Evolutionary conservation across 129 eudicot species (phyloP).

Genomic region (Lactuca saligna): DNA sequence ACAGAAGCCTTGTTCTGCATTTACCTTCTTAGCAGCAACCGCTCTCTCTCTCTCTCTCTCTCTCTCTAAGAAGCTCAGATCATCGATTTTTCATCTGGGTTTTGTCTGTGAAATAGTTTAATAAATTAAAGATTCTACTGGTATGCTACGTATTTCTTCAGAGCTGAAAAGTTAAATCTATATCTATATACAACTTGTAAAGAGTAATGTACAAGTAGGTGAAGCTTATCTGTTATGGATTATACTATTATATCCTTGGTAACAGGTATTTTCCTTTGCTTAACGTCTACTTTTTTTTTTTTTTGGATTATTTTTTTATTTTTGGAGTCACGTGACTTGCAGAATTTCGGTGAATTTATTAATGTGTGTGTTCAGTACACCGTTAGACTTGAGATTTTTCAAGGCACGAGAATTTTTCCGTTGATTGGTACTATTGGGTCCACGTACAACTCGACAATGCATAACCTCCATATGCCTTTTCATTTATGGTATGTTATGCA

Average conservation of each 20-base stretch:
- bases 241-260: background rate
- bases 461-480: background rate
- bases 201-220: background rate
- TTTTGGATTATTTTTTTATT: conserved; percentile 2
- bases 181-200: background rate
- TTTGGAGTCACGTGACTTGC: conserved; percentile 34
- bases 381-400: conserved; percentile 32
- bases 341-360: conserved; percentile 35
- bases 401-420: conserved; percentile 34
- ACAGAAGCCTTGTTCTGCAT: conserved; percentile 11
- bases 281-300: conserved; percentile 41
- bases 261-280: conserved; percentile 22
- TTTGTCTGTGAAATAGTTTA: conserved; percentile 10
- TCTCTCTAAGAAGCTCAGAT: conserved; percentile 27
- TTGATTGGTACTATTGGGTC: conserved; percentile 1
- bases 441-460: conserved; percentile 23
- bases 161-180: background rate
- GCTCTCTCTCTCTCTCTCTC: conserved; percentile 13
- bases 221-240: no score
- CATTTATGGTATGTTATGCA: background rate
- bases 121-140: conserved; percentile 6
- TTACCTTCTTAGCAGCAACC: conserved; percentile 36
- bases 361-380: conserved; percentile 32
- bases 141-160: background rate
- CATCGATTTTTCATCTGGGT: conserved; percentile 29